phyloP scores from a whole-genome alignment of 192 early-diverging fungal genomes.

The Spizellomyces sp. region DNA sequence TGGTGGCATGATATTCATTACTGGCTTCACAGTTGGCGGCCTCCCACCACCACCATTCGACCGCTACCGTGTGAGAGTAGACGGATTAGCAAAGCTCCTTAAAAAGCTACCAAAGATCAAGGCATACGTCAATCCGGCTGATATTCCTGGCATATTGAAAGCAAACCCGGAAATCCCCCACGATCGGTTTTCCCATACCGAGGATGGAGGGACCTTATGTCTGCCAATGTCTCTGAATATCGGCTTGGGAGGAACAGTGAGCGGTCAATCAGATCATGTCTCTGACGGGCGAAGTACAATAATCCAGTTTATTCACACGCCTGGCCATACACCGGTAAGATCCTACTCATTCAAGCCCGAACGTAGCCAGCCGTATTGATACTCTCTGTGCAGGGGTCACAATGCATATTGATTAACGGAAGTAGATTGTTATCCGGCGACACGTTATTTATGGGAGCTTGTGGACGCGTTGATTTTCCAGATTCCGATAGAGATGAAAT shows the following conservation, averaged over 20 bases:
- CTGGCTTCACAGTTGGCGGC: slow-evolving; percentile 62
- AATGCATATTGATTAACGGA: slow-evolving; percentile 78
- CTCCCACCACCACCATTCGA: slow-evolving; percentile 86
- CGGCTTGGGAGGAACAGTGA: neutral
- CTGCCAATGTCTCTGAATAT: slow-evolving; percentile 33
- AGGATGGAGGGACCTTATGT: slow-evolving; percentile 55
- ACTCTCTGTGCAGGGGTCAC: slow-evolving; percentile 51
- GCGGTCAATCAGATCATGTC: slow-evolving; percentile 11
- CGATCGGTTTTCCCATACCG: slow-evolving; percentile 61
- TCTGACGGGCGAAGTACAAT: slow-evolving; percentile 19
- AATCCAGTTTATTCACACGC: slow-evolving; percentile 84
- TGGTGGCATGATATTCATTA: neutral
- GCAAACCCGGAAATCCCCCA: slow-evolving; percentile 67
- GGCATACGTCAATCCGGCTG: slow-evolving; percentile 74
- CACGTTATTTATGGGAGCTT: slow-evolving; percentile 77
- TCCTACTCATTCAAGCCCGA: neutral
- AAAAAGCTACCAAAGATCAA: slow-evolving; percentile 72
- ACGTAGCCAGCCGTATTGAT: neutral
- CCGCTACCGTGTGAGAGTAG: slow-evolving; percentile 73
- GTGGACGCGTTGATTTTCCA: slow-evolving; percentile 81
- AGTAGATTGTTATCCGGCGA: slow-evolving; percentile 82
- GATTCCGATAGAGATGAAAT: slow-evolving; percentile 70
- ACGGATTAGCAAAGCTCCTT: slow-evolving; percentile 74
- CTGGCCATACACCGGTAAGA: slow-evolving; percentile 81
- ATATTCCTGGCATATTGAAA: slow-evolving; percentile 68